phyloP scores from a whole-genome alignment of 805 yeast genomes.

The Soucietia sequanensis region DNA sequence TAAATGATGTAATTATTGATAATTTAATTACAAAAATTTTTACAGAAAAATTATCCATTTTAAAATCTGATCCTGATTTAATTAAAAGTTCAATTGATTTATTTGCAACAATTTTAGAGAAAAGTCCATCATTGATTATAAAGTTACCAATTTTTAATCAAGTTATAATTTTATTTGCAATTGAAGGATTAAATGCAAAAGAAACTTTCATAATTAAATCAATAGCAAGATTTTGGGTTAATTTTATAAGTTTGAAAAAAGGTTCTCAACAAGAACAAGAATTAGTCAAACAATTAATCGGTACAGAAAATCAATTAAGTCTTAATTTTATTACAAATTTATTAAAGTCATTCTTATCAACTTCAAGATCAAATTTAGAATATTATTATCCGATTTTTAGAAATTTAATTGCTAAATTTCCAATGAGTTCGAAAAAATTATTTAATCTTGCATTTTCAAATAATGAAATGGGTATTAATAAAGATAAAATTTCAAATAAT shows the following conservation, averaged over 20 bases:
- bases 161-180: conserved; percentile 24
- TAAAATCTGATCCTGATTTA: conserved; percentile 59
- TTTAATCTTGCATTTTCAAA: conserved; percentile 7
- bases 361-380: conserved; percentile 61
- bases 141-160: conserved; percentile 22
- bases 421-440: conserved; percentile 39
- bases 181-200: conserved; percentile 41
- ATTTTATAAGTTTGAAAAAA: conserved; percentile 43
- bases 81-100: conserved; percentile 52
- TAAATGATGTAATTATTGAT: conserved; percentile 31
- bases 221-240: conserved; percentile 55
- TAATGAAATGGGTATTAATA: conserved; percentile 9
- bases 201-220: conserved; percentile 58
- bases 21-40: conserved; percentile 39
- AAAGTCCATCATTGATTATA: conserved; percentile 49
- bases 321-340: conserved; percentile 24
- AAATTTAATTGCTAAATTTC: conserved; percentile 45
- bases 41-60: conserved; percentile 26
- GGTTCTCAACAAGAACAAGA: conserved; percentile 45
- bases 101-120: conserved; percentile 48
- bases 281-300: conserved; percentile 18
- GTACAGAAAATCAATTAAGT: too few relatives aligned
- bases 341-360: conserved; percentile 33
- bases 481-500: conserved; percentile 19
- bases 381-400: conserved; percentile 53